These are phyloP conservation scores for Clavaria fumosa DNA, from an alignment of 768 basidiomycete genomes.

Conservation along the genomic window DNA sequence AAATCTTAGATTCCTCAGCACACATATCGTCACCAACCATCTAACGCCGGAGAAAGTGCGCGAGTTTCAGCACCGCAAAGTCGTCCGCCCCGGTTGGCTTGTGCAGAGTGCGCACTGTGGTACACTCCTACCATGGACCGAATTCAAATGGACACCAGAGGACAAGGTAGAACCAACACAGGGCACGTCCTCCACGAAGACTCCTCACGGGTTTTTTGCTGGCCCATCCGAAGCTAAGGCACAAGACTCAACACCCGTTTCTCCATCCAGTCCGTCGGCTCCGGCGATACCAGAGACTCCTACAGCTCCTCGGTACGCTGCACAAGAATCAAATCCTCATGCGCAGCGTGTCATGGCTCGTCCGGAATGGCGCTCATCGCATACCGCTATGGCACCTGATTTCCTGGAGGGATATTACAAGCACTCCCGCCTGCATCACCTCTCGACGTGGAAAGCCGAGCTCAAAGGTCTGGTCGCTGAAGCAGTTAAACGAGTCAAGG, in stretches of 20 bases:
- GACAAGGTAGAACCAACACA: conserved; percentile 35
- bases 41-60: conserved; percentile 80
- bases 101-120: conserved; percentile 59
- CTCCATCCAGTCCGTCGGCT: too few relatives aligned
- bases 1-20: too few relatives aligned
- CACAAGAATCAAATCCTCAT: conserved; percentile 48
- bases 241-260: too few relatives aligned
- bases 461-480: conserved; percentile 63
- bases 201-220: not conserved
- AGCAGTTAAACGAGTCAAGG: conserved; percentile 60
- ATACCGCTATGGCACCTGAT: conserved; percentile 75
- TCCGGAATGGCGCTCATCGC: conserved; percentile 70
- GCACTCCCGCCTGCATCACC: conserved; percentile 84
- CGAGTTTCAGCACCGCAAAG: conserved; percentile 84
- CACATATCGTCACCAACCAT: conserved; percentile 84
- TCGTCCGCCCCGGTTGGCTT: conserved; percentile 82
- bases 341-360: conserved; percentile 72
- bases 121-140: conserved; percentile 61
- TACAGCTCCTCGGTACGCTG: conserved; percentile 49
- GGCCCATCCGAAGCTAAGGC: too few relatives aligned
- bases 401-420: conserved; percentile 78
- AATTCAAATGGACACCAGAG: conserved; percentile 44
- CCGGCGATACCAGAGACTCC: conserved; percentile 22
- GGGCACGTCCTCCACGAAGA: conserved; percentile 24
- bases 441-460: conserved; percentile 88